A percentile compares a stretch with the other conserved stretches of the same genome.
These are phyloP conservation scores for Zymoseptoria crescenta DNA, from an alignment of 2,329 filamentous ascomycete species.

Conservation along the genomic window DNA sequence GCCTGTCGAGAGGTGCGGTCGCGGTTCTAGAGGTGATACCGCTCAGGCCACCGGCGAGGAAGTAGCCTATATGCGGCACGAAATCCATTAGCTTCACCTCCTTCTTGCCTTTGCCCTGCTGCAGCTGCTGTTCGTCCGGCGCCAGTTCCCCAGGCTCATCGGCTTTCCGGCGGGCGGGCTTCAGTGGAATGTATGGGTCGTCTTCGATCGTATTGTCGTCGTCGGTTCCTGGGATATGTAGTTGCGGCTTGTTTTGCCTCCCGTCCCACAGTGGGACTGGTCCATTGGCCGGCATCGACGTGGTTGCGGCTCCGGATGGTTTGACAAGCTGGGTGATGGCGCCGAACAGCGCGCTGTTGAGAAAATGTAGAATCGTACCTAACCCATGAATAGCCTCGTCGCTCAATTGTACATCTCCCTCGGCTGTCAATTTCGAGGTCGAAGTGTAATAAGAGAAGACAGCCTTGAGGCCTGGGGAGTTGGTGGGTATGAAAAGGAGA, in stretches of 20 bases:
- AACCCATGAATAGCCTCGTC: constrained; percentile 86
- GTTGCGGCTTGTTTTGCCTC: constrained; percentile 14
- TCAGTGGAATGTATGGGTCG: constrained; percentile 29
- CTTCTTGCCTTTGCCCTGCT: constrained; percentile 23
- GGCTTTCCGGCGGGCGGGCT: constrained; percentile 28
- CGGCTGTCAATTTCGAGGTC: constrained; percentile 79
- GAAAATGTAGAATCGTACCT: constrained; percentile 69
- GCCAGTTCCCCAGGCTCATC: neutral
- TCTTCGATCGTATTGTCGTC: constrained; percentile 17
- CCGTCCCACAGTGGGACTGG: constrained; percentile 18
- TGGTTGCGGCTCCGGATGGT: constrained; percentile 15
- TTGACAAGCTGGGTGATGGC: constrained; percentile 52
- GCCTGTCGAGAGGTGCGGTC: constrained; percentile 88
- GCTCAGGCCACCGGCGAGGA: constrained; percentile 87
- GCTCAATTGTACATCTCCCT: constrained; percentile 88
- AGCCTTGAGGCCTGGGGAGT: constrained; percentile 64
- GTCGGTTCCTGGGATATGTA: constrained; percentile 3
- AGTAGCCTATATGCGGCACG: constrained; percentile 90
- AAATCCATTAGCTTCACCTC: constrained; percentile 47
- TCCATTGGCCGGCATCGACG: constrained; percentile 1
- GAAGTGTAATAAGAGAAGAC: constrained; percentile 88
- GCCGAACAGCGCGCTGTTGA: constrained; percentile 68
- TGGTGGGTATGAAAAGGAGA: constrained; percentile 73
- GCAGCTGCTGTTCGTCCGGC: constrained; percentile 2
- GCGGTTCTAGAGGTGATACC: constrained; percentile 91